Percentiles rank a stretch among this genome's conserved stretches.
These are phyloP conservation scores for Plasmodium vinckei DNA, from an alignment of 169 alveolate species.

Conservation along the genomic window DNA sequence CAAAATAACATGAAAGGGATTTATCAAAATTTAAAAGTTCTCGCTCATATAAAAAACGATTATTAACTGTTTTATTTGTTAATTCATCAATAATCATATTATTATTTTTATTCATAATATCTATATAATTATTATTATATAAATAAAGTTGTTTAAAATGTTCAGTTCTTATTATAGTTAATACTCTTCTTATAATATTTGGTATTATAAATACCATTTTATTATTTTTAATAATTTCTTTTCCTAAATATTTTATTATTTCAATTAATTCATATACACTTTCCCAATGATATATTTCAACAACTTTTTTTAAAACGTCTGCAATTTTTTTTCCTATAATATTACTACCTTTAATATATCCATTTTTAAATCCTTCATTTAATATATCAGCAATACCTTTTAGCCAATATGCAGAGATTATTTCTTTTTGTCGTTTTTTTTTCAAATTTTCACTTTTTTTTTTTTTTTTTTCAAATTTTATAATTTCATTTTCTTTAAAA, in stretches of 20 bases:
- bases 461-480: conserved; percentile 61
- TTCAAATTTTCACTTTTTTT: conserved; percentile 47
- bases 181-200: conserved; percentile 66
- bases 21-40: conserved; percentile 60
- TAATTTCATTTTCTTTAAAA: conserved; percentile 30
- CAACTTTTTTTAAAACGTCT: conserved; percentile 60
- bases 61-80: conserved; percentile 24
- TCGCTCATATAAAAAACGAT: conserved; percentile 40
- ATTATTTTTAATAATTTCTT: conserved; percentile 66
- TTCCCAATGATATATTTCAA: conserved; percentile 63
- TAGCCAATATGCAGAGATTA: conserved; percentile 63
- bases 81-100: conserved; percentile 14
- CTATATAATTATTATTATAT: conserved; percentile 68
- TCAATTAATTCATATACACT: conserved; percentile 70
- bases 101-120: conserved; percentile 51
- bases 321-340: conserved; percentile 64
- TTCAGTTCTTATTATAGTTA: conserved; percentile 58
- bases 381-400: conserved; percentile 60
- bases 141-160: conserved; percentile 69
- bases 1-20: conserved; percentile 60
- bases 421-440: conserved; percentile 70
- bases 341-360: conserved; percentile 67
- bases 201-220: conserved; percentile 60
- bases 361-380: conserved; percentile 57
- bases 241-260: conserved; percentile 72